Base-by-base conservation (phyloP, 1,284 basidiomycete genomes). In the Schizopora paradoxa region DNA sequence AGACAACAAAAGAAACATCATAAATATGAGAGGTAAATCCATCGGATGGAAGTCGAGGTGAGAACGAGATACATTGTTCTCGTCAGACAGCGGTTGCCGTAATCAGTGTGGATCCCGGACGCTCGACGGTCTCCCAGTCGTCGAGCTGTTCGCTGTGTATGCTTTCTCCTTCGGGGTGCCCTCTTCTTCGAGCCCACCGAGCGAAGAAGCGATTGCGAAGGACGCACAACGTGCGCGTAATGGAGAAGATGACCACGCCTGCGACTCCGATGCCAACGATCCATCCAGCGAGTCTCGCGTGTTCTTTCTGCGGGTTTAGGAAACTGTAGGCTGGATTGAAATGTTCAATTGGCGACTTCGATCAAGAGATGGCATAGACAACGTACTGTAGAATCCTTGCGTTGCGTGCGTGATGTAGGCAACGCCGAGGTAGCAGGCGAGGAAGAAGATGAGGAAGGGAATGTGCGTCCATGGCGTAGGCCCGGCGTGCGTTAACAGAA, bases 301-400 rank as follows among this genome's bases (percentile, higher is more conserved):
- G 56, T 37, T 67, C 53, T n/a, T 49, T 54, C 13, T 45, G 7
- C 0, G 73, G 72, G 48, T 76, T 53, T 13, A 77, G 64, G 59
- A 76, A 76, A 18, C 55, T 45, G 51, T 76, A 83, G 0, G 67
- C 78, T 63, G 46, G 27, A 31, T 14, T 37, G 18, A 32, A 4
- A 29, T 18, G 14, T 21, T 16, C 25, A 18, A 28, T 26, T 27
- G 16, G 6, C 16, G 40, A 37, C 28, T 26, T 25, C 16, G 26
- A 47, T n/a, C n/a, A n/a, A n/a, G n/a, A n/a, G n/a, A n/a, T n/a
- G 31, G 32, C 3, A 27, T 19, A 31, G 36, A 6, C 21, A 29
- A 72, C 78, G 47, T 52, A 85, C 82, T 62, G 58, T 85, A 86
- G 56, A 81, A 73, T 1, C 74, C 73, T 55, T 82, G 77, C 0